Evolutionary conservation across 2,329 filamentous ascomycete genomes (phyloP).

Genomic region (Aspergillus sp.): DNA sequence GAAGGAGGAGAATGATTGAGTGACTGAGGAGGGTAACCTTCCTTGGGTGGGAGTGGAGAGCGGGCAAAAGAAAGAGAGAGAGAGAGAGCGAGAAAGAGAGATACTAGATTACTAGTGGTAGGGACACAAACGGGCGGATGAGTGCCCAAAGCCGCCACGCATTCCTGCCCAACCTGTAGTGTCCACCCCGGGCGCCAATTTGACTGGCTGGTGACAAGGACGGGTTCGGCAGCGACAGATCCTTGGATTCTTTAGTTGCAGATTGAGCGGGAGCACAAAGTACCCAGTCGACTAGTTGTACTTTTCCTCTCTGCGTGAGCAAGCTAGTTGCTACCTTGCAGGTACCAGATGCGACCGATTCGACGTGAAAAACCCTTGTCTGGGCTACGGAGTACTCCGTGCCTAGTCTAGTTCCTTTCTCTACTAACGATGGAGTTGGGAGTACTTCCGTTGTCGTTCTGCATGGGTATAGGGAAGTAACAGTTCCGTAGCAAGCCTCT

Average conservation of each 20-base stretch:
- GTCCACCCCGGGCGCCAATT: neutral
- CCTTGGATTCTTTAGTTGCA: neutral
- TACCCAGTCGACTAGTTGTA: neutral
- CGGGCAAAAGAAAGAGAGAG: too few relatives aligned
- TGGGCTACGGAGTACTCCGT: neutral
- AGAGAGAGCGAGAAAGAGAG: too few relatives aligned
- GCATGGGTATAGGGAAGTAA: neutral
- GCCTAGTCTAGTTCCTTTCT: too few relatives aligned
- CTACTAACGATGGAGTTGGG: too few relatives aligned
- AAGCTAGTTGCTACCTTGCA: neutral
- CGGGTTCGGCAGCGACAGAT: conserved; percentile 2
- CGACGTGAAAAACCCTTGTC: neutral
- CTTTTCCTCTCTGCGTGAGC: neutral
- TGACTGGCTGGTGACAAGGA: conserved; percentile 8
- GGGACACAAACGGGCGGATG: conserved; percentile 11
- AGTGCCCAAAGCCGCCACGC: conserved; percentile 39
- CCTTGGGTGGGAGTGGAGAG: neutral
- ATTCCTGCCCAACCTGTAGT: conserved; percentile 40
- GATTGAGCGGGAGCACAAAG: conserved; percentile 1
- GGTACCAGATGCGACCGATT: neutral
- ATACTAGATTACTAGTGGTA: neutral
- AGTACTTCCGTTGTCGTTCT: neutral
- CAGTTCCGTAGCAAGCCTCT: neutral
- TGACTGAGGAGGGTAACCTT: neutral
- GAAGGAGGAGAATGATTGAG: neutral